phyloP scores from a whole-genome alignment of 108 stramenopile genomes.

The Chaetoceros tenuissimus region DNA sequence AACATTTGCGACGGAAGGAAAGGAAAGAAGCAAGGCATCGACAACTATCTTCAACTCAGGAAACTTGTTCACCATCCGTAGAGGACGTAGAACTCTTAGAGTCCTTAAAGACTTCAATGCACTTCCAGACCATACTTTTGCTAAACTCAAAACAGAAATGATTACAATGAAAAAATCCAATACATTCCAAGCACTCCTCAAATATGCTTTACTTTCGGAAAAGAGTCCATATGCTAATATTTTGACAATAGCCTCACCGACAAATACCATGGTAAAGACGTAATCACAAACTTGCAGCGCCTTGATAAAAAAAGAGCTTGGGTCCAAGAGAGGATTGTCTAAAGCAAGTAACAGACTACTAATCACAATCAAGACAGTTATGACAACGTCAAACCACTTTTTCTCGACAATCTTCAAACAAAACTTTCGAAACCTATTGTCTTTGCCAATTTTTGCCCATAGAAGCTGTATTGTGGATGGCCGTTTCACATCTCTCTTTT shows the following conservation, averaged over 20 bases:
- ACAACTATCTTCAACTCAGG: conserved; percentile 65
- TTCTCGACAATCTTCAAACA: conserved; percentile 1
- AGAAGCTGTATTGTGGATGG: background rate
- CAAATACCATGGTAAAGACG: conserved; percentile 40
- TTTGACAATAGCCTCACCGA: conserved; percentile 52
- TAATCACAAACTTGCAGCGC: conserved; percentile 22
- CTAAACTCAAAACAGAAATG: conserved; percentile 33
- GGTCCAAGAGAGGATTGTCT: conserved; percentile 33
- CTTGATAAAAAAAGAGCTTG: conserved; percentile 1
- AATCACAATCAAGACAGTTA: conserved; percentile 26
- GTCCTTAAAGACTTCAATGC: conserved; percentile 33
- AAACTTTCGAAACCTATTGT: background rate
- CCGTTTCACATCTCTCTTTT: background rate
- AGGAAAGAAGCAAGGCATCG: conserved; percentile 51
- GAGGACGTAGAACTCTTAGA: conserved; percentile 58
- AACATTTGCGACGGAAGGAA: conserved; percentile 51
- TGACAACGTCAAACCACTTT: conserved; percentile 13
- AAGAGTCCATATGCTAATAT: conserved; percentile 40
- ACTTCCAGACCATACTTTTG: conserved; percentile 11
- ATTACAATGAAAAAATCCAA: conserved; percentile 48
- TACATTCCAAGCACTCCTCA: conserved; percentile 51
- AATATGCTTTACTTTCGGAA: conserved; percentile 16
- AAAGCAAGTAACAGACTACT: conserved; percentile 23
- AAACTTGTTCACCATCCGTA: conserved; percentile 52
- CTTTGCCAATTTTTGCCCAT: background rate